phyloP scores from a whole-genome alignment of 768 basidiomycete species.

The Suillus alpinus region DNA sequence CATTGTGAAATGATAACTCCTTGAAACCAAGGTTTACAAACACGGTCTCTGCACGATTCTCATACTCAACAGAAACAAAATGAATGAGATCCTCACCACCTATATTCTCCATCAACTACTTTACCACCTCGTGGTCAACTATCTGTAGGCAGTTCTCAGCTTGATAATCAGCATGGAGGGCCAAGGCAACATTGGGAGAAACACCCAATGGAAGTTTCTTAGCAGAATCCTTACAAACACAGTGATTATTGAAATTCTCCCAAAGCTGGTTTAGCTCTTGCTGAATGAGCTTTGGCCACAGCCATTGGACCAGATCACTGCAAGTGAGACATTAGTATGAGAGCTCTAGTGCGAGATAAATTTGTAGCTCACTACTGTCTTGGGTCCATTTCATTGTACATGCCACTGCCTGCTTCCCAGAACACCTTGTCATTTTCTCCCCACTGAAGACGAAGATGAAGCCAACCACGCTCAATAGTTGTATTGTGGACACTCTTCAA shows the following conservation, averaged over 20 bases:
- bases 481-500: not conserved
- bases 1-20: constrained; percentile 14
- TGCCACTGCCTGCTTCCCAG: not conserved
- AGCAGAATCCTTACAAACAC: constrained; percentile 11
- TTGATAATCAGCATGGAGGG: constrained; percentile 14
- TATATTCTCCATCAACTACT: constrained; percentile 20
- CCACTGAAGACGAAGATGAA: not conserved
- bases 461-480: not conserved
- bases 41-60: constrained; percentile 11
- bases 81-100: constrained; percentile 20
- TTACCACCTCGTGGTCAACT: constrained; percentile 18
- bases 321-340: not conserved
- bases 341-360: not conserved
- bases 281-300: constrained; percentile 29
- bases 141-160: constrained; percentile 17
- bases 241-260: constrained; percentile 18
- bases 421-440: not conserved
- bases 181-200: constrained; percentile 20
- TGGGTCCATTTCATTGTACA: constrained; percentile 20
- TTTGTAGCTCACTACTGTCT: constrained; percentile 13
- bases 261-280: constrained; percentile 19
- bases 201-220: constrained; percentile 23
- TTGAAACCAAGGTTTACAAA: constrained; percentile 11
- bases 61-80: constrained; percentile 19
- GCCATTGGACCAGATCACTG: constrained; percentile 28